phyloP scores from a whole-genome alignment of 805 yeast genomes.

The Sugiyamaella boreocaroliniensis region DNA sequence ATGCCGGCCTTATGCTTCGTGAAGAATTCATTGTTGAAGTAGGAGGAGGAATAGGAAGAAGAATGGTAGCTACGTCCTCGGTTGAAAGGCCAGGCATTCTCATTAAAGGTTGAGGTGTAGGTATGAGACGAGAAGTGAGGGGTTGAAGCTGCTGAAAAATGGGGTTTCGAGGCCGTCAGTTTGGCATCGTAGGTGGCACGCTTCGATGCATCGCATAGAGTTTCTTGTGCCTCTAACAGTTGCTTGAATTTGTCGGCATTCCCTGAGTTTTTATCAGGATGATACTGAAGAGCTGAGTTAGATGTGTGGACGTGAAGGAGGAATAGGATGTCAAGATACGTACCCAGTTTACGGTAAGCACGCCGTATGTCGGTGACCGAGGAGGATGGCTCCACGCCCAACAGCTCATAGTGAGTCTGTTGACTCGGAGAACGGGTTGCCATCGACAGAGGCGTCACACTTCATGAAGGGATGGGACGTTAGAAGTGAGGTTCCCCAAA shows the following conservation, averaged over 20 bases:
- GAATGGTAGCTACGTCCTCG: no score
- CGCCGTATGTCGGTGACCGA: conserved; percentile 27
- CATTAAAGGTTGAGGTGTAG: neutral
- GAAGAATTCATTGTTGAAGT: no score
- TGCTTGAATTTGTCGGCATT: conserved; percentile 30
- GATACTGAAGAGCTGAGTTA: conserved; percentile 31
- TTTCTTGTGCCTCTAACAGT: conserved; percentile 31
- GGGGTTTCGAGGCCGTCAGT: neutral
- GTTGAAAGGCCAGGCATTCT: no score
- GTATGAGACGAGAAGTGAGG: neutral
- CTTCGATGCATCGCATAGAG: conserved; percentile 25
- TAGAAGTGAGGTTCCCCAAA: no score
- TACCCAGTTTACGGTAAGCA: conserved; percentile 38
- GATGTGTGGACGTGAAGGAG: neutral
- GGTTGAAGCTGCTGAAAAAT: neutral
- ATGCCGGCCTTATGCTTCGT: no score
- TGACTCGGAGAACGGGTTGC: neutral
- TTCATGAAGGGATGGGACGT: no score
- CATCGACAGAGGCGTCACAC: neutral
- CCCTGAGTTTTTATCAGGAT: conserved; percentile 40
- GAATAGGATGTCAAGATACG: neutral
- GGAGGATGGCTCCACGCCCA: conserved; percentile 25
- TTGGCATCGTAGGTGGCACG: conserved; percentile 29
- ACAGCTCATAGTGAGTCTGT: conserved; percentile 2
- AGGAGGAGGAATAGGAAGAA: no score